phyloP scores from a whole-genome alignment of 768 basidiomycete species.

The Phanerodontia chrysosporium region DNA sequence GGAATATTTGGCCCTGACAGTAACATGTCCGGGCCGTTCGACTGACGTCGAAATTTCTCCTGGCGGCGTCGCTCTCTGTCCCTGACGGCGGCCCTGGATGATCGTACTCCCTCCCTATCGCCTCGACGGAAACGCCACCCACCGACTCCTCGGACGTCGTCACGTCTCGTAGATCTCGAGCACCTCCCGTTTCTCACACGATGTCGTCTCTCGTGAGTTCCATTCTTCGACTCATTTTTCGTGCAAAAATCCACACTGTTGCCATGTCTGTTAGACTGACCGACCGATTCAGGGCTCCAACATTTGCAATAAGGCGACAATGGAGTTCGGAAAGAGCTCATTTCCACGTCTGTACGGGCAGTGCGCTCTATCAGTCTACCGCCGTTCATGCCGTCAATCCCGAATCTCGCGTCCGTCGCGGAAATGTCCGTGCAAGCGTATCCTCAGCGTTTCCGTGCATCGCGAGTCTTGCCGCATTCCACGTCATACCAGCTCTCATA shows the following conservation, averaged over 20 bases:
- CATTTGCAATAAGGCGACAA: background rate
- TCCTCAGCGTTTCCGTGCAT: background rate
- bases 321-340: background rate
- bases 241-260: background rate
- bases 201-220: background rate
- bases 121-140: background rate
- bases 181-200: background rate
- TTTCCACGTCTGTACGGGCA: background rate
- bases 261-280: background rate
- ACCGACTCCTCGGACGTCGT: background rate
- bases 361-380: background rate
- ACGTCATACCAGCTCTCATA: background rate
- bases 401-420: background rate
- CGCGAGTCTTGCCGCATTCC: background rate
- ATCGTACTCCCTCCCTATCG: background rate
- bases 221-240: background rate
- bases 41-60: slow-evolving; percentile 2
- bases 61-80: background rate
- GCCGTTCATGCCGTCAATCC: background rate
- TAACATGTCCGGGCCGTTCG: background rate
- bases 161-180: background rate
- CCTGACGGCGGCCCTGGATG: background rate
- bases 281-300: background rate
- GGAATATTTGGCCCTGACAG: background rate
- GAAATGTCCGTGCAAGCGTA: background rate